Evolutionary conservation across 2,329 filamentous ascomycete genomes (phyloP), one percentile per base, ranked within the genome.

Genomic region (Ustilaginoidea virens): DNA sequence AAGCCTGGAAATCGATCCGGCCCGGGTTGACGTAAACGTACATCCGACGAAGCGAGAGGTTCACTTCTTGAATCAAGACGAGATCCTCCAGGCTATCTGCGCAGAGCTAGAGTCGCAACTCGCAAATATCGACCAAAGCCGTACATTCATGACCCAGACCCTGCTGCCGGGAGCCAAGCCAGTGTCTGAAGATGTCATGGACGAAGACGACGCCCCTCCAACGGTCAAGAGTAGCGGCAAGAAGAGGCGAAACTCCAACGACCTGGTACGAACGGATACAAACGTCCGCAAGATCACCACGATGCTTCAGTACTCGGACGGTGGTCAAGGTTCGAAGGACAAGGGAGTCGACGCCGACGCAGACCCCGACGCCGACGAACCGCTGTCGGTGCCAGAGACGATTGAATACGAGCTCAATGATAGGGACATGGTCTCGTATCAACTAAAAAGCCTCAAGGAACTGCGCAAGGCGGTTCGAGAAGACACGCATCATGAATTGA

Each of bases 41-140:
- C 90, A 98, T 51, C 90, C 90, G 0, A 98, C 90, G 0, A 98
- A 98, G 52, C 69, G 83, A 28, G 87, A 98, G 48, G 90, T 98
- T 13, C 90, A 96, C 45, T 96, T 98, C 43, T 63, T 98, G 14
- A 93, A 96, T 36, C 90, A 98, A 49, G 90, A 98, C 38, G 90
- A 98, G 42, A 92, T 98, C 25, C 79, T 90, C 26, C 80, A 90
- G 38, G 68, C 71, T 10, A 74, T 98, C 4, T 94, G 86, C 55
- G 71, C 76, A 35, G 70, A 80, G 30, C 79, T 98, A 14, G 70
- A 80, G 29, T 64, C 70, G 7, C 78, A 78, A 39, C 66, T 98
- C 4, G 79, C 83, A 8, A 76, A 78, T 28, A 86, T 96, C 5
- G 90, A 98, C 49, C 86, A 80, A 14, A 96, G 87, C 45, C 76